Evolutionary conservation across 1,284 basidiomycete species (phyloP).

Genomic region (Cryptococcus sp.): DNA sequence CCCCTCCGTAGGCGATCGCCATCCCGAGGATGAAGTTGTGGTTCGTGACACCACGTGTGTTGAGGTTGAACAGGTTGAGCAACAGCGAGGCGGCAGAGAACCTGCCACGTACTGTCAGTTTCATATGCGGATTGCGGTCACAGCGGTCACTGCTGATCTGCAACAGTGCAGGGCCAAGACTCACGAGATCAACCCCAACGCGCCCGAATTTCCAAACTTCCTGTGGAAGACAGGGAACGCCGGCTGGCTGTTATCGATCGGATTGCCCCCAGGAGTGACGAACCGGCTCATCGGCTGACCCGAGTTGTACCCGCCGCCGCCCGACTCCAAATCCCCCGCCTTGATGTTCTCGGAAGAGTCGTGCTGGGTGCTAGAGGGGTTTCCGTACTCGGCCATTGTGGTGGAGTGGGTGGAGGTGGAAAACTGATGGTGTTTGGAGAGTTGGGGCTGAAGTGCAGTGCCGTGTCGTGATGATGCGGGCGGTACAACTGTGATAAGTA

Average conservation of each 20-base stretch:
- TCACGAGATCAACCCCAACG: slow-evolving; percentile 52
- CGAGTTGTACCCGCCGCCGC: no score
- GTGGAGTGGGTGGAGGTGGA: no score
- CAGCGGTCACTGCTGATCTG: neutral
- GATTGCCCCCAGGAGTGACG: slow-evolving; percentile 52
- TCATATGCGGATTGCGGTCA: neutral
- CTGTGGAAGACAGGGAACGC: slow-evolving; percentile 49
- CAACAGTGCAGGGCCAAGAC: no score
- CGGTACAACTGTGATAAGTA: no score
- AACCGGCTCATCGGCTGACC: slow-evolving; percentile 24
- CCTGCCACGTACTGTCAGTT: neutral
- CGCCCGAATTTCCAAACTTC: slow-evolving; percentile 55
- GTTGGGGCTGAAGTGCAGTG: no score
- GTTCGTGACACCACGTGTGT: slow-evolving; percentile 26
- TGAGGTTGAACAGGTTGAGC: neutral
- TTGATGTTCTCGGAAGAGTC: no score
- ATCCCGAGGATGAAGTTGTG: slow-evolving; percentile 78
- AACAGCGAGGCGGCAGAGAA: neutral
- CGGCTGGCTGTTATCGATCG: slow-evolving; percentile 49
- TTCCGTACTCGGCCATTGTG: no score
- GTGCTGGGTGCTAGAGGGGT: no score
- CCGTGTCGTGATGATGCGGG: no score
- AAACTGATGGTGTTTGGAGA: no score
- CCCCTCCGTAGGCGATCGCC: slow-evolving; percentile 76
- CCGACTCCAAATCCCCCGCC: no score